These are phyloP conservation scores for Candida tunisiensis DNA, from an alignment of 1,139 yeast genomes.

Conservation along the genomic window DNA sequence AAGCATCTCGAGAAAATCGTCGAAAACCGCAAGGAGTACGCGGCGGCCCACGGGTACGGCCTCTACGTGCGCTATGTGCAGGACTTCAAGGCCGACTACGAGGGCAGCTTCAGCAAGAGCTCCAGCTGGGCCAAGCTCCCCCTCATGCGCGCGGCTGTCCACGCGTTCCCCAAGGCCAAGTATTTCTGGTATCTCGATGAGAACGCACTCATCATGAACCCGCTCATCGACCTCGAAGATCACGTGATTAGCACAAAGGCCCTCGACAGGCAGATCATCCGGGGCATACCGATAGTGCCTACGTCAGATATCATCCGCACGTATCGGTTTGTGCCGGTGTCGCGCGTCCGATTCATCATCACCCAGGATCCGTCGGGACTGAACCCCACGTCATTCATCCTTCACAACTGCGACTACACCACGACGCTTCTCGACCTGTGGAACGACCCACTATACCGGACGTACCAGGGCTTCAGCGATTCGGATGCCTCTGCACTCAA, in stretches of 20 bases:
- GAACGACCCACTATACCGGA: slow-evolving; percentile 52
- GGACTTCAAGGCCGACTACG: slow-evolving; percentile 34
- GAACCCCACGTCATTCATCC: slow-evolving; percentile 51
- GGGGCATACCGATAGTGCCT: slow-evolving; percentile 40
- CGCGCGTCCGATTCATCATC: slow-evolving; percentile 6
- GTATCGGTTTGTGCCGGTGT: slow-evolving; percentile 5
- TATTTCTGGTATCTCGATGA: slow-evolving; percentile 84
- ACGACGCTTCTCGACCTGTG: slow-evolving; percentile 58
- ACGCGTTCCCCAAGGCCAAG: slow-evolving; percentile 72
- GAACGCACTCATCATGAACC: slow-evolving; percentile 56
- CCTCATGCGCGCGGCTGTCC: slow-evolving; percentile 68
- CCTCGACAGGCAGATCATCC: slow-evolving; percentile 42
- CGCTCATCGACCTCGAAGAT: slow-evolving; percentile 32
- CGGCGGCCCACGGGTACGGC: slow-evolving; percentile 61
- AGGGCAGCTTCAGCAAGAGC: slow-evolving; percentile 7
- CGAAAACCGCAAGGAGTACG: slow-evolving; percentile 76
- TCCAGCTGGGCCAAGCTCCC: slow-evolving; percentile 44
- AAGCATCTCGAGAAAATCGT: slow-evolving; percentile 43
- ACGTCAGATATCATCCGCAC: slow-evolving; percentile 19
- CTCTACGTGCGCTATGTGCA: slow-evolving; percentile 68
- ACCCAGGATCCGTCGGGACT: slow-evolving; percentile 7
- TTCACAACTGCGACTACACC: slow-evolving; percentile 48
- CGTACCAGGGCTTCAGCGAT: slow-evolving; percentile 41
- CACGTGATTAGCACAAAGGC: slow-evolving; percentile 36
- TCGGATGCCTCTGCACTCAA: slow-evolving; percentile 43